phyloP scores from a whole-genome alignment of 495 filamentous ascomycete species.

The Arthonia radiata region DNA sequence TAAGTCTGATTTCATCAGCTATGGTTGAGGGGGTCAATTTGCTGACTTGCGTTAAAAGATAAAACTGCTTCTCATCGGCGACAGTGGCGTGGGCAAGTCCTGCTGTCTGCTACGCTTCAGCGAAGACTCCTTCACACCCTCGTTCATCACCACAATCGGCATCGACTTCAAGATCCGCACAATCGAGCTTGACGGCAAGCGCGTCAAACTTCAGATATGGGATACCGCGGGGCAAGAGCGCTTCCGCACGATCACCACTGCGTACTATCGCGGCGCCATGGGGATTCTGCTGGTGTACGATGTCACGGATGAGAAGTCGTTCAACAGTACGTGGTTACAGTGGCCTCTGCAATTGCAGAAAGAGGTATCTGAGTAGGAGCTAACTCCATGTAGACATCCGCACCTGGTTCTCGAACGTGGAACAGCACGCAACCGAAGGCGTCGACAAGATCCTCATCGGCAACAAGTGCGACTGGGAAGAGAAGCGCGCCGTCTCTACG shows the following conservation, averaged over 20 bases:
- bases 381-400: slow-evolving; percentile 49
- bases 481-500: slow-evolving; percentile 81
- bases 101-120: slow-evolving; percentile 96
- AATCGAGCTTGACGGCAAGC: slow-evolving; percentile 93
- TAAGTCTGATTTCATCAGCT: slow-evolving; percentile 19
- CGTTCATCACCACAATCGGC: slow-evolving; percentile 97
- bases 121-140: slow-evolving; percentile 95
- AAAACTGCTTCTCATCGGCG: slow-evolving; percentile 93
- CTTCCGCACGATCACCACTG: slow-evolving; percentile 95
- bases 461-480: slow-evolving; percentile 99
- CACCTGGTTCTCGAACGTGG: slow-evolving; percentile 98
- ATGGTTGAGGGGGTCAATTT: not conserved
- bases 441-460: slow-evolving; percentile 99
- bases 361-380: slow-evolving; percentile 1
- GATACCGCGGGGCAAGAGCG: slow-evolving; percentile 95
- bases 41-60: no score
- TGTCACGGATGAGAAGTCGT: slow-evolving; percentile 89
- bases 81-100: slow-evolving; percentile 94
- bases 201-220: slow-evolving; percentile 98
- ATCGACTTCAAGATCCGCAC: slow-evolving; percentile 99
- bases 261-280: slow-evolving; percentile 96
- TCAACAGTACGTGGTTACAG: slow-evolving; percentile 54
- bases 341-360: slow-evolving; percentile 4
- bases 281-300: slow-evolving; percentile 96
- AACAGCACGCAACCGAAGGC: slow-evolving; percentile 95